A percentile compares a stretch with the other conserved stretches of the same genome.
phyloP scores from a whole-genome alignment of 495 filamentous ascomycete genomes.

The Parachaetomium inaequale region DNA sequence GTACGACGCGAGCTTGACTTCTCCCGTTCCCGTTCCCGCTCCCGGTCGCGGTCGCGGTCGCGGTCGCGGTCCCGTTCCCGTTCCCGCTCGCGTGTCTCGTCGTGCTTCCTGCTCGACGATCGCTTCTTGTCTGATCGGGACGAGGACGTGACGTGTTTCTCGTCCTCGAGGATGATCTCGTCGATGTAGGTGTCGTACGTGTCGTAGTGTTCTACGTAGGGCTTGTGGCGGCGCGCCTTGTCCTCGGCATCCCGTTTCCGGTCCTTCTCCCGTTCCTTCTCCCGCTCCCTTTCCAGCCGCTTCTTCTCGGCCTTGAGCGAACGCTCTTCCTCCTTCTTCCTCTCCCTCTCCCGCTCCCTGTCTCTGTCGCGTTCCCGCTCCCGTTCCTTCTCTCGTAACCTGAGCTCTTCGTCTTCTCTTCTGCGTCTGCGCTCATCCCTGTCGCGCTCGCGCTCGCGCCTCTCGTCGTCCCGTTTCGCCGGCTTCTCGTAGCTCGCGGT shows the following conservation, averaged over 20 bases:
- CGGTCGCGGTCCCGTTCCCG: constrained; percentile 29
- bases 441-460: constrained; percentile 36
- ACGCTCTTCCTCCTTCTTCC: constrained; percentile 22
- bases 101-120: constrained; percentile 39
- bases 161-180: constrained; percentile 30
- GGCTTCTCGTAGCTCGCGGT: constrained; percentile 47
- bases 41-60: background rate
- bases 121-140: constrained; percentile 42
- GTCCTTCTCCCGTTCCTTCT: constrained; percentile 19
- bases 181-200: constrained; percentile 31
- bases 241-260: constrained; percentile 31
- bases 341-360: constrained; percentile 21
- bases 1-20: constrained; percentile 30
- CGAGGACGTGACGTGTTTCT: constrained; percentile 30
- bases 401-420: constrained; percentile 35
- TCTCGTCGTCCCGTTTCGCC: constrained; percentile 37
- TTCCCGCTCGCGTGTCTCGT: constrained; percentile 31
- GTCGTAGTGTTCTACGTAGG: constrained; percentile 23
- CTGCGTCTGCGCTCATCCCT: constrained; percentile 31
- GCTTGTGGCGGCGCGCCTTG: constrained; percentile 31
- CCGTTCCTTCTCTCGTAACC: constrained; percentile 24
- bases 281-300: constrained; percentile 33
- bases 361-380: constrained; percentile 18
- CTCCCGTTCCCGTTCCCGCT: constrained; percentile 22
- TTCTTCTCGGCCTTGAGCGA: constrained; percentile 24